Evolutionary conservation across 768 basidiomycete genomes (phyloP).

Genomic region (Mycena venus): DNA sequence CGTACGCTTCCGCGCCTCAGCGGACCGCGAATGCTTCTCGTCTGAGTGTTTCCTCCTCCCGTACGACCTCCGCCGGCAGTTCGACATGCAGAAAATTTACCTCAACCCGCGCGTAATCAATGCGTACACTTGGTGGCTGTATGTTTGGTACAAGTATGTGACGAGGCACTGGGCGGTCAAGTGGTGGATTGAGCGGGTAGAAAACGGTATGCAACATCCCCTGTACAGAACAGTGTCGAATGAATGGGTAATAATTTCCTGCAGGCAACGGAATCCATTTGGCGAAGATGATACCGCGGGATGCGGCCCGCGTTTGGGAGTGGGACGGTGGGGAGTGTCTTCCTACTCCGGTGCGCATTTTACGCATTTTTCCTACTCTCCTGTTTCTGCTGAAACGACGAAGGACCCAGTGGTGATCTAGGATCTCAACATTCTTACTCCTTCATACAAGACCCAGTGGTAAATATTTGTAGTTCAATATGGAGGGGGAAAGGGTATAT

Average conservation of each 20-base stretch:
- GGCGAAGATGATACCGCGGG: background rate
- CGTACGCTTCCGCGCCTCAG: conserved; percentile 45
- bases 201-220: too few species aligned
- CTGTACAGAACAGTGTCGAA: too few species aligned
- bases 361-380: too few species aligned
- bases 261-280: background rate
- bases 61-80: conserved; percentile 55
- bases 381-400: too few species aligned
- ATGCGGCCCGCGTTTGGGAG: background rate
- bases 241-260: too few species aligned
- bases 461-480: too few species aligned
- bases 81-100: conserved; percentile 49
- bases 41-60: conserved; percentile 57
- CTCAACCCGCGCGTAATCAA: conserved; percentile 54
- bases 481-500: too few species aligned
- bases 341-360: background rate
- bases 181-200: conserved; percentile 29
- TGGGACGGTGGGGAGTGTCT: background rate
- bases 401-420: too few species aligned
- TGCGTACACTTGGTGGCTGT: conserved; percentile 49
- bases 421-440: too few species aligned
- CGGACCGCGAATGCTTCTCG: conserved; percentile 45
- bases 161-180: conserved; percentile 46
- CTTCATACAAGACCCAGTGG: too few species aligned
- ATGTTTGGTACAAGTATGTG: conserved; percentile 50